These are phyloP conservation scores for Citrullus mucosospermus DNA, from an alignment of 306 rosid genomes.

Conservation along the genomic window DNA sequence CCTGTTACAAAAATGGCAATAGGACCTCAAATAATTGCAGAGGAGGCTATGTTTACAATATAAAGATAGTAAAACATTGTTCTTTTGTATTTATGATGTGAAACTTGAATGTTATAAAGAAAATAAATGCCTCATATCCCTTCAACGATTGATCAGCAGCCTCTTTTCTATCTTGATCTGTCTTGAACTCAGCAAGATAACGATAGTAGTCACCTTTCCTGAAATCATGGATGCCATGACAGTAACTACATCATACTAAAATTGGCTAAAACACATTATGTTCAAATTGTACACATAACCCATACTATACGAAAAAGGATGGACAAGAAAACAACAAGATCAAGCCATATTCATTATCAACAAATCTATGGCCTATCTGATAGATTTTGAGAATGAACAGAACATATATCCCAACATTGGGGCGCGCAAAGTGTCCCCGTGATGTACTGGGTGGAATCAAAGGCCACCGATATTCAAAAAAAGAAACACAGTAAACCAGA, in stretches of 20 bases:
- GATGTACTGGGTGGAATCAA: background rate
- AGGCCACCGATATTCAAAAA: background rate
- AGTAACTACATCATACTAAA: background rate
- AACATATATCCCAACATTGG: background rate
- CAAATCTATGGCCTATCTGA: background rate
- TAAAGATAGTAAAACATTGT: background rate
- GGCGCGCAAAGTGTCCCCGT: background rate
- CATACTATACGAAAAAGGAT: background rate
- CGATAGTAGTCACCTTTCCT: conserved; percentile 46
- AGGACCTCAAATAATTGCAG: conserved; percentile 15
- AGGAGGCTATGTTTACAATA: background rate
- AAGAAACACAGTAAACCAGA: background rate
- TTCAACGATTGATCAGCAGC: conserved; percentile 40
- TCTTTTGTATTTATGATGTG: background rate
- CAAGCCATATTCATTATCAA: conserved; percentile 1
- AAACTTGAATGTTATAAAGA: background rate
- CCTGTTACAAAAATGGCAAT: conserved; percentile 26
- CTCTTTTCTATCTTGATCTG: conserved; percentile 41
- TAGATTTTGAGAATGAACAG: background rate
- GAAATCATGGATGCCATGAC: conserved; percentile 1
- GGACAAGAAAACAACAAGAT: background rate
- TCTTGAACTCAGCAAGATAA: conserved; percentile 43
- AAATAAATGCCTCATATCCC: conserved; percentile 24
- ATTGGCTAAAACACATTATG: background rate
- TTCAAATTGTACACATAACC: background rate